A percentile compares a stretch with the other conserved stretches of the same genome.
phyloP scores from a whole-genome alignment of 164 flowering plant species.

The Chimonanthus salicifolius region DNA sequence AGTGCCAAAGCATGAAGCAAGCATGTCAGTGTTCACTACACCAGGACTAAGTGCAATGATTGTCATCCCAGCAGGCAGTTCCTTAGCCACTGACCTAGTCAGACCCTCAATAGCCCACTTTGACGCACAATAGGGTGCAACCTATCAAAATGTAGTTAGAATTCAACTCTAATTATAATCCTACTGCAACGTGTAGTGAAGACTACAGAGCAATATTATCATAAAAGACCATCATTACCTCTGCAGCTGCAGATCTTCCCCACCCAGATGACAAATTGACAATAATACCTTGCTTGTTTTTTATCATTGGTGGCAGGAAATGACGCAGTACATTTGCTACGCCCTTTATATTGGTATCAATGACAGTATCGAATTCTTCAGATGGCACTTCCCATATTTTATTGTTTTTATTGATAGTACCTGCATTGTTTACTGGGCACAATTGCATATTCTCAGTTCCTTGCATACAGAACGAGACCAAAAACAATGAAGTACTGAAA shows the following conservation, averaged over 20 bases:
- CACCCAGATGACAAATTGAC: slow-evolving; percentile 96
- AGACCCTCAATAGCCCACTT: slow-evolving; percentile 97
- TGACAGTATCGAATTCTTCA: slow-evolving; percentile 77
- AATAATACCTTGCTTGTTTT: slow-evolving; percentile 68
- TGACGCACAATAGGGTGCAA: slow-evolving; percentile 98
- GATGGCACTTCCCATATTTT: slow-evolving; percentile 85
- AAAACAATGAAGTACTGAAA: background rate
- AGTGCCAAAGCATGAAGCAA: slow-evolving; percentile 82
- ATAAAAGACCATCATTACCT: slow-evolving; percentile 36
- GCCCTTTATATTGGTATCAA: slow-evolving; percentile 90
- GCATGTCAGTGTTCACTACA: slow-evolving; percentile 92
- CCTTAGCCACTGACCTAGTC: slow-evolving; percentile 77
- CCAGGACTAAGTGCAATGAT: slow-evolving; percentile 90
- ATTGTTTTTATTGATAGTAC: slow-evolving; percentile 80
- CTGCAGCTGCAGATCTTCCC: slow-evolving; percentile 97
- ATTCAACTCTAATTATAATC: background rate
- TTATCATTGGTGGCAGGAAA: slow-evolving; percentile 75
- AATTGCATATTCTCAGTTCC: background rate
- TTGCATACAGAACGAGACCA: background rate
- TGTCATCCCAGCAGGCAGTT: slow-evolving; percentile 76
- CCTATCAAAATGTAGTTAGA: slow-evolving; percentile 32
- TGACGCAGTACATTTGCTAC: slow-evolving; percentile 76
- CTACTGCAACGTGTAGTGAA: background rate
- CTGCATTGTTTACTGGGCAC: slow-evolving; percentile 86
- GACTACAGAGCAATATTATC: background rate